Conservation (phyloP, 441 rosid genomes). For the Rhodomyrtus psidioides region DNA sequence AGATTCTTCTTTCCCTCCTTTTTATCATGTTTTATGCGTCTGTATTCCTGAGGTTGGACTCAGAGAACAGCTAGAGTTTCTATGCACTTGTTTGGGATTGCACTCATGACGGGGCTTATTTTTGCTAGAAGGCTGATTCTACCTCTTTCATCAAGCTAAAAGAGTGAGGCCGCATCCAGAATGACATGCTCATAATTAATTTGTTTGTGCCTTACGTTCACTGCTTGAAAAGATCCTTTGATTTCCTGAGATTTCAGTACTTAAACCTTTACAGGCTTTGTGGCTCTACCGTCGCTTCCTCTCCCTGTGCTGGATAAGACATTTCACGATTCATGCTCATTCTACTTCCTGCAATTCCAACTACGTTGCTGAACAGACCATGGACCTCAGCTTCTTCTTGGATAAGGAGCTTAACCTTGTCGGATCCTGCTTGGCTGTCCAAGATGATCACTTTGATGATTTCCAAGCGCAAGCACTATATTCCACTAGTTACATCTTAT, state of each 20-base stretch:
- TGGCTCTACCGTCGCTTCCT: conserved; percentile 91
- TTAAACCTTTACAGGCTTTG: conserved; percentile 48
- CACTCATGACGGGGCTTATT: not conserved
- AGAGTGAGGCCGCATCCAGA: not conserved
- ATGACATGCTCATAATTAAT: not conserved
- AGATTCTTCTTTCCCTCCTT: not conserved
- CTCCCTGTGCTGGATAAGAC: conserved; percentile 42
- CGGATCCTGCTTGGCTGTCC: conserved; percentile 35
- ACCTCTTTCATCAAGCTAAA: not conserved
- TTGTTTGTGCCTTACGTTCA: not conserved
- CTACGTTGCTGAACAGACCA: conserved; percentile 8
- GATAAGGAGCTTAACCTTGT: conserved; percentile 46
- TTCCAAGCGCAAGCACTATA: conserved; percentile 56
- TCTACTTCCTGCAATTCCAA: conserved; percentile 6
- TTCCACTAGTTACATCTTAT: conserved; percentile 52
- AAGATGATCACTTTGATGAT: conserved; percentile 57
- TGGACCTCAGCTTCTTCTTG: conserved; percentile 25
- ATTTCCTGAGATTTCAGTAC: not conserved
- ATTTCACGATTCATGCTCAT: conserved; percentile 17
- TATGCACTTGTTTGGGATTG: not conserved
- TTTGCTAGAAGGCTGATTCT: not conserved
- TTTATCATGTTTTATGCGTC: not conserved
- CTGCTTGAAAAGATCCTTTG: not conserved
- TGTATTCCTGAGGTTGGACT: not conserved
- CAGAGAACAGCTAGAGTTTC: not conserved